Conservation (phyloP, 2,329 filamentous ascomycete genomes). For the Rhinocladiella mackenziei region DNA sequence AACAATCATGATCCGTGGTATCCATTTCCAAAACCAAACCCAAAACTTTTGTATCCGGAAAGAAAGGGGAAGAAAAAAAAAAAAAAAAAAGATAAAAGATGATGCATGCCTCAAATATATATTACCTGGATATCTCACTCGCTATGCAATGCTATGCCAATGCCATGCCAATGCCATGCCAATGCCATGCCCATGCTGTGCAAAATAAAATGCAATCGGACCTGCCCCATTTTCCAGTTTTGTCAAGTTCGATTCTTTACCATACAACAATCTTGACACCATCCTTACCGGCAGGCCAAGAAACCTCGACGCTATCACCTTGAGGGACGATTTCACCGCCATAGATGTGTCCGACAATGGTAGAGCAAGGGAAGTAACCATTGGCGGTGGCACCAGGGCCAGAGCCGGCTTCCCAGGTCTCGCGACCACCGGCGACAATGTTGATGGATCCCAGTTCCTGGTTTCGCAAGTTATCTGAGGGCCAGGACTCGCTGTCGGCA, state of each 20-base stretch:
- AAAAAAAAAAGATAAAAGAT: too few species aligned
- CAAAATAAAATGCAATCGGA: too few species aligned
- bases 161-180: too few species aligned
- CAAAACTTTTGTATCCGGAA: too few species aligned
- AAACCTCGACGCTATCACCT: background rate
- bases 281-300: background rate
- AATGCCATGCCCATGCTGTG: too few species aligned
- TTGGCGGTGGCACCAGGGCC: slow-evolving; percentile 16
- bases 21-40: too few species aligned
- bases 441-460: slow-evolving; percentile 23
- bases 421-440: slow-evolving; percentile 15
- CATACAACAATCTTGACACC: slow-evolving; percentile 1
- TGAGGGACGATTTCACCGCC: slow-evolving; percentile 19
- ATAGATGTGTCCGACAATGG: slow-evolving; percentile 15
- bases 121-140: too few species aligned
- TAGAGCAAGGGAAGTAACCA: slow-evolving; percentile 18
- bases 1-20: too few species aligned
- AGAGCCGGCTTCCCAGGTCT: slow-evolving; percentile 17
- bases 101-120: too few species aligned
- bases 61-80: too few species aligned
- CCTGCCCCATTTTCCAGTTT: too few species aligned
- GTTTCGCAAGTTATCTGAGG: slow-evolving; percentile 27
- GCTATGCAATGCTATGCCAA: slow-evolving; percentile 1
- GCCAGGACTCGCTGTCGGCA: slow-evolving; percentile 23
- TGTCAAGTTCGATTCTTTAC: background rate